Evolutionary conservation across 129 eudicot species (phyloP).

Genomic region (Flaveria bidentis): DNA sequence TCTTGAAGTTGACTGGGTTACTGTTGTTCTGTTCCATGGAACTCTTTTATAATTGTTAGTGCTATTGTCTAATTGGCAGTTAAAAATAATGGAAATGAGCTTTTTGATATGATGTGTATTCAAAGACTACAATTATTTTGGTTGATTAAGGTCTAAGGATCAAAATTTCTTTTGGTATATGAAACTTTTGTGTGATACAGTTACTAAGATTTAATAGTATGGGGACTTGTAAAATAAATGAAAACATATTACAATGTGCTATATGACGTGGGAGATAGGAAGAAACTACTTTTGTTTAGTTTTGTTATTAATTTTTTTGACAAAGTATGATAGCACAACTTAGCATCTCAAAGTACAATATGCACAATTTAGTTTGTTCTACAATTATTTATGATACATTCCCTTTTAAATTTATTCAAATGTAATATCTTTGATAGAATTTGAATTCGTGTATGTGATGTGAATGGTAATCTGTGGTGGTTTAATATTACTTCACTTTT

Average conservation of each 20-base stretch:
- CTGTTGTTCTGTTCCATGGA: background rate
- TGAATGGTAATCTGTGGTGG: background rate
- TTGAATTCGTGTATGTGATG: background rate
- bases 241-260: background rate
- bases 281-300: background rate
- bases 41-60: background rate
- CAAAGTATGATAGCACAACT: background rate
- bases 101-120: background rate
- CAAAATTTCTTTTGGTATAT: background rate
- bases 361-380: too few species aligned
- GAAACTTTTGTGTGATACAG: background rate
- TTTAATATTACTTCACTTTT: background rate
- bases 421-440: background rate
- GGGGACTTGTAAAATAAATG: background rate
- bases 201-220: background rate
- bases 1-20: background rate
- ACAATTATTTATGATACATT: background rate
- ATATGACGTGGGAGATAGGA: background rate
- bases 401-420: background rate
- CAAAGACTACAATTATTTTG: background rate
- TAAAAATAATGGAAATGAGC: background rate
- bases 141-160: conserved; percentile 7
- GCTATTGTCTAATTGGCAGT: background rate
- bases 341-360: background rate
- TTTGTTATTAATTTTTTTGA: conserved; percentile 7